A percentile compares a stretch with the other conserved stretches of the same genome.
These are phyloP conservation scores for Alliaria petiolata DNA, from an alignment of 345 rosid species.

Conservation along the genomic window DNA sequence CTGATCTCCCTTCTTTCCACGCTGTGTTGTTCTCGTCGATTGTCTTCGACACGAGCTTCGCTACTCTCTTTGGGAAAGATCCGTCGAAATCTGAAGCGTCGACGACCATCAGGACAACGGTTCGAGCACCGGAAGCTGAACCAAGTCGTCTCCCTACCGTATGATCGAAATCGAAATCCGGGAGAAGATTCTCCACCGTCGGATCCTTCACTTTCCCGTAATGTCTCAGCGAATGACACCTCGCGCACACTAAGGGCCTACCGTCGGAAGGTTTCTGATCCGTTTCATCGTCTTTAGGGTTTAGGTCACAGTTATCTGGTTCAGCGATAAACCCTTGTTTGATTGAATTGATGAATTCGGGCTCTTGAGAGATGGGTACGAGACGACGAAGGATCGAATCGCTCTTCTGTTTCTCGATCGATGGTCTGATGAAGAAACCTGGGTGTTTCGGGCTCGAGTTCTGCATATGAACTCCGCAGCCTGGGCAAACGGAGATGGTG, in stretches of 20 bases:
- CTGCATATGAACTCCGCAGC: conserved; percentile 91
- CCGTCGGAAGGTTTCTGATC: neutral
- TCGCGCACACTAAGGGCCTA: conserved; percentile 68
- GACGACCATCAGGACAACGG: conserved; percentile 79
- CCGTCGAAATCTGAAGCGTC: conserved; percentile 93
- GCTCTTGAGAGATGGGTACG: conserved; percentile 50
- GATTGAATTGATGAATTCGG: conserved; percentile 51
- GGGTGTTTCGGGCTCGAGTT: conserved; percentile 62
- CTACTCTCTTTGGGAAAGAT: conserved; percentile 76
- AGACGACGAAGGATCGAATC: conserved; percentile 37
- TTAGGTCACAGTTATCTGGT: neutral
- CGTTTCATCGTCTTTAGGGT: conserved; percentile 27
- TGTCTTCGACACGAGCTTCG: conserved; percentile 61
- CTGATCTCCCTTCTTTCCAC: conserved; percentile 86
- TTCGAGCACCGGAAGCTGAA: conserved; percentile 60
- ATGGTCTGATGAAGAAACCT: conserved; percentile 69
- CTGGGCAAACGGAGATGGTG: conserved; percentile 70
- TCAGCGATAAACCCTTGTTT: conserved; percentile 54
- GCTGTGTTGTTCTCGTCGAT: conserved; percentile 63
- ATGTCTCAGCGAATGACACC: conserved; percentile 88
- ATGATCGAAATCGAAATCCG: conserved; percentile 87
- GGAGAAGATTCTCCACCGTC: conserved; percentile 75
- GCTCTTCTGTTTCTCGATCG: conserved; percentile 29
- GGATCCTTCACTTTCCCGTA: conserved; percentile 89
- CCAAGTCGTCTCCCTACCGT: conserved; percentile 74